Percentiles rank a stretch among this genome's conserved stretches.
phyloP scores from a whole-genome alignment of 345 rosid genomes.

The Lumnitzera littorea region DNA sequence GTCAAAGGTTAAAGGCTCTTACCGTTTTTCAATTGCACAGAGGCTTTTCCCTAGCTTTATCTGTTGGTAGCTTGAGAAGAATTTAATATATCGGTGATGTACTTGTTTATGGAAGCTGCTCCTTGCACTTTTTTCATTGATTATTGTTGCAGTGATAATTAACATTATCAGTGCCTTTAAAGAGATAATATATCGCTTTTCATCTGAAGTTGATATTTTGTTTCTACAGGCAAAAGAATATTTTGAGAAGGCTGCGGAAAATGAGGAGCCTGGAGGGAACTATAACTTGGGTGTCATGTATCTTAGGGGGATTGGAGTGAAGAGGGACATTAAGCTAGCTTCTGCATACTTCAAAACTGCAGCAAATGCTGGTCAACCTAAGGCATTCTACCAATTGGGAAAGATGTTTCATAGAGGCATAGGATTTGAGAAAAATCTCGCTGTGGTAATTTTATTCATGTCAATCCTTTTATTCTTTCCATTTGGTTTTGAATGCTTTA shows the following conservation, averaged over 20 bases:
- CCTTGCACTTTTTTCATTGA: no score
- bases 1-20: no score
- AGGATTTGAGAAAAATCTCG: slow-evolving; percentile 76
- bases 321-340: slow-evolving; percentile 78
- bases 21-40: no score
- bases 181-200: not conserved
- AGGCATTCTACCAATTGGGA: slow-evolving; percentile 97
- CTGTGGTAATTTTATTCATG: slow-evolving; percentile 40
- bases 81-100: no score
- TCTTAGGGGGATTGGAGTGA: slow-evolving; percentile 85
- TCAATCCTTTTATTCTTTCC: no score
- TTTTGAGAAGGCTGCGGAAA: slow-evolving; percentile 84
- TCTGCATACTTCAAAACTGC: slow-evolving; percentile 63
- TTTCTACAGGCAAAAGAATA: slow-evolving; percentile 77
- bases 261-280: slow-evolving; percentile 78
- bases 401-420: slow-evolving; percentile 97
- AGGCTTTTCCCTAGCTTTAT: no score
- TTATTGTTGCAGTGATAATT: no score
- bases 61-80: no score
- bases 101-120: no score
- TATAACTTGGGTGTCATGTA: slow-evolving; percentile 94
- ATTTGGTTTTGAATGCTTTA: no score
- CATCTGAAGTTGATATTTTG: slow-evolving; percentile 6
- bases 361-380: slow-evolving; percentile 93
- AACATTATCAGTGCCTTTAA: not conserved